Evolutionary conservation across 495 filamentous ascomycete genomes (phyloP).

Genomic region (Penicillium daleae): DNA sequence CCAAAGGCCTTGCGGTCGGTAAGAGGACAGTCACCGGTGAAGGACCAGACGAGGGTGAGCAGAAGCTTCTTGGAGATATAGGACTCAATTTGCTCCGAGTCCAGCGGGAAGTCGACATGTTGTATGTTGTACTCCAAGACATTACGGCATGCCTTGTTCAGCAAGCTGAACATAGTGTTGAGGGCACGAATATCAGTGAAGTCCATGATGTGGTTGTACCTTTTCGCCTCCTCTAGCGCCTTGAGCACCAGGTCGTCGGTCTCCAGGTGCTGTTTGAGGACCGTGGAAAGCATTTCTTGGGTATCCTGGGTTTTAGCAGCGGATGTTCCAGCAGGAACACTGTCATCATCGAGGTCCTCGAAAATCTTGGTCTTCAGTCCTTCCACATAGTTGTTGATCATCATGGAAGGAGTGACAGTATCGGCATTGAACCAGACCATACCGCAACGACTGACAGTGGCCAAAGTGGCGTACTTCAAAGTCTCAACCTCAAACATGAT

Average conservation of each 20-base stretch:
- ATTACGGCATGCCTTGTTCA: constrained; percentile 90
- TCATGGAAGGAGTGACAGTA: constrained; percentile 89
- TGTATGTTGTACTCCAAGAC: constrained; percentile 94
- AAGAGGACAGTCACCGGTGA: constrained; percentile 93
- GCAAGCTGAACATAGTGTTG: constrained; percentile 89
- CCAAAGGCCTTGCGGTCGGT: constrained; percentile 86
- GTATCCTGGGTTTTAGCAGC: constrained; percentile 74
- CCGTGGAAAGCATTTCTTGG: constrained; percentile 74
- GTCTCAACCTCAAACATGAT: constrained; percentile 99
- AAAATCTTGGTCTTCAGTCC: constrained; percentile 78
- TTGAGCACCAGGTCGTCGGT: constrained; percentile 76
- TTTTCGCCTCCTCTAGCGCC: constrained; percentile 73
- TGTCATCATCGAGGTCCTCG: constrained; percentile 93
- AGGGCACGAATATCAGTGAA: constrained; percentile 88
- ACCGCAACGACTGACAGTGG: constrained; percentile 97
- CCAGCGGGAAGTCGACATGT: constrained; percentile 90
- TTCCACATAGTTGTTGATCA: constrained; percentile 88
- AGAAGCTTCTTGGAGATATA: constrained; percentile 92
- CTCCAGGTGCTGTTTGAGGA: constrained; percentile 75
- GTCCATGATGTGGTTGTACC: constrained; percentile 96
- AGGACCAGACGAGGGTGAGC: constrained; percentile 88
- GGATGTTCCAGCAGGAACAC: constrained; percentile 76
- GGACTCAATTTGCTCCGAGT: constrained; percentile 82
- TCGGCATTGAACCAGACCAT: constrained; percentile 99
- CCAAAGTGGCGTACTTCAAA: constrained; percentile 95